Base-by-base conservation (phyloP, 768 basidiomycete genomes). In the Suillus bovinus region DNA sequence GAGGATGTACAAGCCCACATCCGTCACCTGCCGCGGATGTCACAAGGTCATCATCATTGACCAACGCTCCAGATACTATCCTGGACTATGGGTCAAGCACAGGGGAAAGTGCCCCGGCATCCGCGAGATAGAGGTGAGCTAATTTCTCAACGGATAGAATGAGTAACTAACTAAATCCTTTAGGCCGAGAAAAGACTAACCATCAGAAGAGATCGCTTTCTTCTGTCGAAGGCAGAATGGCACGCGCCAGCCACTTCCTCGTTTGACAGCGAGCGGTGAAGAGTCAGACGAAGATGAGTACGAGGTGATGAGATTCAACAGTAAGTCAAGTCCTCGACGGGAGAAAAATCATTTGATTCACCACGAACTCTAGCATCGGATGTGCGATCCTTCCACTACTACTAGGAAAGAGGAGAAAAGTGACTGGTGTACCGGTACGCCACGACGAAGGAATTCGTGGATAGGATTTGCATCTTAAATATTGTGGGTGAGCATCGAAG, bases 31-130 rank as follows among this genome's bases (percentile, higher is more conserved):
- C 42, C 41, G 42, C 13, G 71, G 69, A 34, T 77, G 75, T 36
- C 14, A 56, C 29, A 76, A 60, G 62, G 64, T 57, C 20, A 76
- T 77, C 53, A 72, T 70, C 36, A 69, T 77, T n/a, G 75, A 77
- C 52, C 72, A 73, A 56, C 59, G 76, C 49, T 73, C 68, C 3
- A 57, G 62, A 29, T 42, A 42, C 20, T n/a, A 42, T 10, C 41
- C 41, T 42, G 9, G 41, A n/a, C 17, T 42, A 4, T 42, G 41
- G 41, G 3, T n/a, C 41, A 42, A 20, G 41, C 41, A 41, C 20
- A 7, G 20, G 41, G 41, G 17, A 0, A 20, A 20, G 9, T 41
- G 20, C 41, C 41, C 8, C 1, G 41, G 41, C 17, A 42, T 42
- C 20, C 41, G 20, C 9, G 10, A 42, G 41, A 10, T 42, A 17